Percentiles rank a stretch among this genome's conserved stretches.
Evolutionary conservation across 1,139 yeast species (phyloP).

Genomic region (Suhomyces panamericanus): DNA sequence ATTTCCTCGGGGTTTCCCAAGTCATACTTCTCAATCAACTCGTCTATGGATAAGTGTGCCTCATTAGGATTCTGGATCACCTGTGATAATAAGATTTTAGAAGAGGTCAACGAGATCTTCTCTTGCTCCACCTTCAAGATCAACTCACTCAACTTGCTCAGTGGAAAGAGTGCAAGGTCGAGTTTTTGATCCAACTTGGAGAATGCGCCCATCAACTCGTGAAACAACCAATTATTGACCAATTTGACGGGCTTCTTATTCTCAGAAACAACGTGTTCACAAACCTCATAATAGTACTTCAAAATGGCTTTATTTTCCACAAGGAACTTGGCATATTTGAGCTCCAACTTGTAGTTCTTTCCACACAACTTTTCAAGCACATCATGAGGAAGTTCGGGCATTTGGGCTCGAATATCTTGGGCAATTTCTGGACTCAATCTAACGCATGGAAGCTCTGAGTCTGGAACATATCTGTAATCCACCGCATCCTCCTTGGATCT

Average conservation of each 20-base stretch:
- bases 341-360: slow-evolving; percentile 56
- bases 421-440: slow-evolving; percentile 40
- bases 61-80: slow-evolving; percentile 50
- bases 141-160: slow-evolving; percentile 26
- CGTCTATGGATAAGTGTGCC: slow-evolving; percentile 29
- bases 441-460: slow-evolving; percentile 77
- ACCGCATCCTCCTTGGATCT: slow-evolving; percentile 79
- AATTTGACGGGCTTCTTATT: slow-evolving; percentile 31
- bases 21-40: slow-evolving; percentile 57
- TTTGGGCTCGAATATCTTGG: slow-evolving; percentile 34
- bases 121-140: slow-evolving; percentile 24
- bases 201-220: slow-evolving; percentile 74
- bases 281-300: slow-evolving; percentile 53
- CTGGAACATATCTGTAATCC: slow-evolving; percentile 94
- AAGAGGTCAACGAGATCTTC: slow-evolving; percentile 51
- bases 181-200: slow-evolving; percentile 50
- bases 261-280: slow-evolving; percentile 21
- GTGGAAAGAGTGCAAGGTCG: slow-evolving; percentile 33
- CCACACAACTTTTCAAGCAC: slow-evolving; percentile 49
- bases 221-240: slow-evolving; percentile 81
- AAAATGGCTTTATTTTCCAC: slow-evolving; percentile 47
- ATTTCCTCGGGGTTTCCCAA: slow-evolving; percentile 42
- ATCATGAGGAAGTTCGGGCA: slow-evolving; percentile 70
- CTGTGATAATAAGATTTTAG: slow-evolving; percentile 60
- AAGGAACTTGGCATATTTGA: slow-evolving; percentile 71